Evolutionary conservation across 2,329 filamentous ascomycete genomes (phyloP), one percentile per base, ranked within the genome.

Genomic region (Chaetomiaceae sp.): DNA sequence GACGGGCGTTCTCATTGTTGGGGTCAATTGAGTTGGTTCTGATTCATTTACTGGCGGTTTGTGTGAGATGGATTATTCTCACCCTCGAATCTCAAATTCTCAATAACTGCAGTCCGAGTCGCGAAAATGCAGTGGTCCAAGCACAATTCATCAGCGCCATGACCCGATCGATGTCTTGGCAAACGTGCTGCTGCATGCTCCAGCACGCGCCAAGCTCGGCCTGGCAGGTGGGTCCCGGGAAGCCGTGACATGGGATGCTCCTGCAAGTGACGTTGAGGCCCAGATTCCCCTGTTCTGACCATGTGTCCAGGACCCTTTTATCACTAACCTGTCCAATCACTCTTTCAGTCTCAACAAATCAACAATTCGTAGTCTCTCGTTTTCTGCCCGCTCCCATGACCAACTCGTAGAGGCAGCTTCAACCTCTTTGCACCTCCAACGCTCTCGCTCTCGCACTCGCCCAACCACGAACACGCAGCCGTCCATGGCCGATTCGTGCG

Each of bases 401-500:
- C n/a, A n/a, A n/a, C n/a, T n/a, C n/a, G n/a, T n/a, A n/a, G n/a
- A n/a, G n/a, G n/a, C n/a, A n/a, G n/a, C n/a, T n/a, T n/a, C n/a
- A n/a, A n/a, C n/a, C n/a, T n/a, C n/a, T n/a, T n/a, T n/a, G n/a
- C n/a, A n/a, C n/a, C n/a, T n/a, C n/a, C n/a, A n/a, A n/a, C n/a
- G n/a, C n/a, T 23, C 13, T n/a, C 21, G 21, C 38, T 16, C 27
- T 23, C 21, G 1, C 14, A 9, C 9, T 16, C n/a, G 14, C 3
- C 11, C 14, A 4, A 6, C 30, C n/a, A 9, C 20, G 13, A 8
- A 30, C 9, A 5, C n/a, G 4, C 25, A 18, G 33, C 16, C 33
- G 32, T 18, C 37, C 21, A 49, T 54, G 52, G 41, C 47, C 29
- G 41, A 46, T 14, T 30, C 36, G 11, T 54, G 51, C 38, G 33